Percentiles rank a stretch among this genome's conserved stretches.
phyloP scores from a whole-genome alignment of 2,329 filamentous ascomycete genomes.

The Sarocladium kiliense region DNA sequence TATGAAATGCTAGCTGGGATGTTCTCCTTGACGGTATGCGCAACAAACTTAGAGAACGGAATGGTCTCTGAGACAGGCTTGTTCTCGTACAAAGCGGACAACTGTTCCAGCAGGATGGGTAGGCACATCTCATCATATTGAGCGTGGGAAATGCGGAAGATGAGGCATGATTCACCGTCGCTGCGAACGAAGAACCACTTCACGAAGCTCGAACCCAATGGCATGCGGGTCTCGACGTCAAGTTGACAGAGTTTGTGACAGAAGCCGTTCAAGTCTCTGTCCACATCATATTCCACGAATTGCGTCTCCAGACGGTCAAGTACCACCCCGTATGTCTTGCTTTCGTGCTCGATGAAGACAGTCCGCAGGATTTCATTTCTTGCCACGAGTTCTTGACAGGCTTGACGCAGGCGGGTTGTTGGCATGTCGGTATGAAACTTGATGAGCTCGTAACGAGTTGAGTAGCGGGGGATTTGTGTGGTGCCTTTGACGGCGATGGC shows the following conservation, averaged over 20 bases:
- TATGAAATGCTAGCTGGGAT: constrained; percentile 50
- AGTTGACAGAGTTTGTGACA: constrained; percentile 46
- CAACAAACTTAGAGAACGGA: constrained; percentile 42
- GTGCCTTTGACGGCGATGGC: constrained; percentile 55
- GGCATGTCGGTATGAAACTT: constrained; percentile 51
- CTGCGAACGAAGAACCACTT: constrained; percentile 50
- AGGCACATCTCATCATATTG: constrained; percentile 67
- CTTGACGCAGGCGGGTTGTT: constrained; percentile 38
- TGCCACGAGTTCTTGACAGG: constrained; percentile 51
- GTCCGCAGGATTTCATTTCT: constrained; percentile 62
- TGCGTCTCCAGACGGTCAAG: constrained; percentile 47
- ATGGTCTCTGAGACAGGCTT: constrained; percentile 24
- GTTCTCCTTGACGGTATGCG: constrained; percentile 32
- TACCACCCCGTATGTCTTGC: constrained; percentile 51
- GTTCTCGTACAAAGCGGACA: constrained; percentile 42
- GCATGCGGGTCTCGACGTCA: constrained; percentile 51
- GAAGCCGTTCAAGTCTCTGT: constrained; percentile 42
- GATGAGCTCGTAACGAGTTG: constrained; percentile 59
- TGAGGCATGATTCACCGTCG: constrained; percentile 34
- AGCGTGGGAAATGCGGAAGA: constrained; percentile 61
- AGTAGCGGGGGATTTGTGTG: constrained; percentile 52
- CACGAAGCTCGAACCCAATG: constrained; percentile 54
- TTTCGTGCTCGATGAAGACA: constrained; percentile 52
- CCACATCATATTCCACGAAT: constrained; percentile 48
- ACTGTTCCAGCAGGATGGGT: constrained; percentile 54